Evolutionary conservation across 2,329 filamentous ascomycete species (phyloP).

Genomic region (Diaporthe sp.): DNA sequence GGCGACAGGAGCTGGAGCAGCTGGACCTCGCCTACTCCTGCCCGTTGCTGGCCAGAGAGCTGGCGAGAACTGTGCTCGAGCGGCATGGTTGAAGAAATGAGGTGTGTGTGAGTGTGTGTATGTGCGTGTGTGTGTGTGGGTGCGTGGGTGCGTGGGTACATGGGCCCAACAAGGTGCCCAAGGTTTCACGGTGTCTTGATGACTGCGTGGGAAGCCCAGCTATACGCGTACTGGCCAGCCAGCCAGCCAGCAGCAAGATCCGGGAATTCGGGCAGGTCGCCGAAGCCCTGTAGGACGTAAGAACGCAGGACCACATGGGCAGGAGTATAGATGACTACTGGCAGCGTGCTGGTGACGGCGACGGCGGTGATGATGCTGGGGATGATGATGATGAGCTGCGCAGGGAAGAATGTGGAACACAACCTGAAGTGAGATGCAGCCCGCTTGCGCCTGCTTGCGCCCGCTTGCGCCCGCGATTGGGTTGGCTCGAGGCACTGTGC

Average conservation of each 20-base stretch:
- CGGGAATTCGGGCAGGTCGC: constrained; percentile 28
- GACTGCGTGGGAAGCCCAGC: constrained; percentile 16
- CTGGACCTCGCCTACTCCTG: constrained; percentile 27
- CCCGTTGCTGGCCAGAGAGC: neutral
- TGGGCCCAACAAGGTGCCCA: constrained; percentile 3
- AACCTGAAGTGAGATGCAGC: constrained; percentile 23
- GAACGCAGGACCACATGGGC: constrained; percentile 4
- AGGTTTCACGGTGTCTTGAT: constrained; percentile 10
- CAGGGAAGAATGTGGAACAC: constrained; percentile 8
- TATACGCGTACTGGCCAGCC: neutral
- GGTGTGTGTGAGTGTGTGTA: constrained; percentile 13
- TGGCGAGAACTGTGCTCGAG: neutral
- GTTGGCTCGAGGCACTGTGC: constrained; percentile 36
- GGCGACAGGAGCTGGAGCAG: constrained; percentile 8
- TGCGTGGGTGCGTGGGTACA: neutral
- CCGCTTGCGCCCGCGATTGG: constrained; percentile 27
- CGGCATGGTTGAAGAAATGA: constrained; percentile 26
- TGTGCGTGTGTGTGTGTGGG: neutral
- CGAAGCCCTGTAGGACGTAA: constrained; percentile 14
- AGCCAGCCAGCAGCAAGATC: constrained; percentile 9
- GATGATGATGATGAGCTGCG: constrained; percentile 5
- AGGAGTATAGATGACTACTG: neutral
- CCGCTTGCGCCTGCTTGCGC: constrained; percentile 34
- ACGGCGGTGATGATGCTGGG: constrained; percentile 1
- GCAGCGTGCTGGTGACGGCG: neutral